Conservation (phyloP, 2,329 filamentous ascomycete genomes). For the Aureobasidium lini region DNA sequence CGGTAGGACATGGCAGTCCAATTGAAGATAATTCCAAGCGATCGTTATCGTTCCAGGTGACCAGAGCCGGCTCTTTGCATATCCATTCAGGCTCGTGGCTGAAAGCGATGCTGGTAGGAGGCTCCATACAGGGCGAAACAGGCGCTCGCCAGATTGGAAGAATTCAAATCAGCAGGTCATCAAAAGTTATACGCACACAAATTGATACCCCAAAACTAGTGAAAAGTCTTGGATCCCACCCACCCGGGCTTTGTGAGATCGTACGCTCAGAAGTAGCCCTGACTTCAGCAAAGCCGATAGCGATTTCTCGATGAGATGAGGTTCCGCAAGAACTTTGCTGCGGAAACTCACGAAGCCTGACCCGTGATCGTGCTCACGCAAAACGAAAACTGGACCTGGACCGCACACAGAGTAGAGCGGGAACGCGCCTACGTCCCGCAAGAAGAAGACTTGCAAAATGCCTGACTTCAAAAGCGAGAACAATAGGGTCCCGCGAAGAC, state of each 20-base stretch:
- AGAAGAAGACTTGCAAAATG: neutral
- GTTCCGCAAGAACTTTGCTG: neutral
- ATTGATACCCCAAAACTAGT: neutral
- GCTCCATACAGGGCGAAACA: neutral
- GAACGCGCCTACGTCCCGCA: neutral
- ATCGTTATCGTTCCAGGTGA: neutral
- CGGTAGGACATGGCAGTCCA: neutral
- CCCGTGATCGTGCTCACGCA: neutral
- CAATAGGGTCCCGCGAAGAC: neutral
- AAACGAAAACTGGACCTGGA: neutral
- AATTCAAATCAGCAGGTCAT: neutral
- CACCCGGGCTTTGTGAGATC: neutral
- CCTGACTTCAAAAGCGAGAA: neutral
- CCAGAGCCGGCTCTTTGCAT: neutral
- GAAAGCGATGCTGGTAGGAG: neutral
- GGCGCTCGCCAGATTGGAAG: neutral
- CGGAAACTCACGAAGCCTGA: neutral
- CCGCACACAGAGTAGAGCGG: neutral
- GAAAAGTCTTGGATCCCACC: neutral
- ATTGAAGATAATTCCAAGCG: neutral
- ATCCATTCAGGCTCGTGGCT: neutral
- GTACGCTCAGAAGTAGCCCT: neutral
- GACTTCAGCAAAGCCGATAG: neutral
- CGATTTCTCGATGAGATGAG: neutral
- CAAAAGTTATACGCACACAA: neutral